Evolutionary conservation across 2,329 filamentous ascomycete genomes (phyloP).

Genomic region (Neurospora crassa): DNA sequence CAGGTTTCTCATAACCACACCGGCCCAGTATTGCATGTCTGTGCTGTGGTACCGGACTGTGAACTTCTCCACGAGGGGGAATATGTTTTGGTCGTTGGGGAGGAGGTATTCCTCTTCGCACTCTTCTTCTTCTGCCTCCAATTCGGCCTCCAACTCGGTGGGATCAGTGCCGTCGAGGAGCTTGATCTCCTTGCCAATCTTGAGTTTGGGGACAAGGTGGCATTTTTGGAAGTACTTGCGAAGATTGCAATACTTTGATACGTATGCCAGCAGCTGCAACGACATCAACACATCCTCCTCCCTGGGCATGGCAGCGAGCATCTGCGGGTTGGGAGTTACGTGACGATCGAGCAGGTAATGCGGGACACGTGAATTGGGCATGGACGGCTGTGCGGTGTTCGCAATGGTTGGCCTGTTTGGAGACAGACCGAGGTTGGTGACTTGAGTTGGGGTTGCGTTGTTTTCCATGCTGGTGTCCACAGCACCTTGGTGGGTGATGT

Average conservation of each 20-base stretch:
- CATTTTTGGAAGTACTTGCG: constrained; percentile 92
- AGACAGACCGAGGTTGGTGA: constrained; percentile 62
- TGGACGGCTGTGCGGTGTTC: constrained; percentile 63
- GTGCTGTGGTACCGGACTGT: constrained; percentile 90
- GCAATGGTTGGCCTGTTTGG: constrained; percentile 61
- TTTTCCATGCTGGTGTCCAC: constrained; percentile 80
- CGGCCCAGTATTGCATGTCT: constrained; percentile 99
- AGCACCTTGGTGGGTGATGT: constrained; percentile 78
- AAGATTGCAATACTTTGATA: constrained; percentile 97
- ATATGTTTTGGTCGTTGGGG: constrained; percentile 95
- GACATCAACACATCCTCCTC: constrained; percentile 99
- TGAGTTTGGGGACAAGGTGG: constrained; percentile 83
- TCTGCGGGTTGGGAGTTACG: constrained; percentile 57
- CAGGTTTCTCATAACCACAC: constrained; percentile 96
- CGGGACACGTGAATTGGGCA: constrained; percentile 63
- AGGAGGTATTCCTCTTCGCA: constrained; percentile 81
- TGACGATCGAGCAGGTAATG: constrained; percentile 71
- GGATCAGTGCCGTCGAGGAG: constrained; percentile 63
- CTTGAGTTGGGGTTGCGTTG: constrained; percentile 52
- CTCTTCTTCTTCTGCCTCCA: constrained; percentile 47
- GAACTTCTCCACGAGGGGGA: constrained; percentile 96
- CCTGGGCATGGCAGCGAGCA: constrained; percentile 84
- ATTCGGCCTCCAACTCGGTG: constrained; percentile 14
- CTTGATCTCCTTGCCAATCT: constrained; percentile 77
- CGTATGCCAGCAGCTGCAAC: constrained; percentile 88